Percentiles rank a stretch among this genome's conserved stretches.
phyloP scores from a whole-genome alignment of 495 filamentous ascomycete genomes.

The Penicillium nucicola region DNA sequence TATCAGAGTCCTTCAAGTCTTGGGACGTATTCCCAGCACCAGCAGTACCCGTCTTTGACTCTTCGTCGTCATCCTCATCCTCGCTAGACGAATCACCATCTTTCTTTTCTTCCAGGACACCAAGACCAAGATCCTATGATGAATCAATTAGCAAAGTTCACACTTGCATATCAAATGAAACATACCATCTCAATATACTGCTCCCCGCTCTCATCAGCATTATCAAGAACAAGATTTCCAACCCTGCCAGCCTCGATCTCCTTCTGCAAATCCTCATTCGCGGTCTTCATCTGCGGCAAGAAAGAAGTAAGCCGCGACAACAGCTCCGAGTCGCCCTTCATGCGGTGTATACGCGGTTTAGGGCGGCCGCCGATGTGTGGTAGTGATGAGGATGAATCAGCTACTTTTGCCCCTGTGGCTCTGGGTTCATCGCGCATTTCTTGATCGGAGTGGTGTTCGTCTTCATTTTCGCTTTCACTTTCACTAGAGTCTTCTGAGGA shows the following conservation, averaged over 20 bases:
- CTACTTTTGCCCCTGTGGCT: background rate
- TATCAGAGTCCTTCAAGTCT: slow-evolving; percentile 26
- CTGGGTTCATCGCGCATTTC: background rate
- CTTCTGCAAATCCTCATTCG: slow-evolving; percentile 46
- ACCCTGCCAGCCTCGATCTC: slow-evolving; percentile 37
- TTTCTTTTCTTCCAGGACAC: slow-evolving; percentile 49
- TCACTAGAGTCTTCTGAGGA: slow-evolving; percentile 28
- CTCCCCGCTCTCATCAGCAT: slow-evolving; percentile 29
- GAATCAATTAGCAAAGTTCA: slow-evolving; percentile 2
- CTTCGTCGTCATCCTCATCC: slow-evolving; percentile 16
- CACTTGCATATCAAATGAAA: background rate
- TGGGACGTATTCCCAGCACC: slow-evolving; percentile 6
- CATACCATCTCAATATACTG: slow-evolving; percentile 54
- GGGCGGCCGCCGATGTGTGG: slow-evolving; percentile 28
- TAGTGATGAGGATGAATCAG: slow-evolving; percentile 15
- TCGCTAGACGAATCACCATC: slow-evolving; percentile 14
- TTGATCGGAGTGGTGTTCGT: slow-evolving; percentile 8
- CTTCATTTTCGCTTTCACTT: slow-evolving; percentile 20
- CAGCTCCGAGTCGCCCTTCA: slow-evolving; percentile 28
- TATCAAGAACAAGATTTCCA: slow-evolving; percentile 34
- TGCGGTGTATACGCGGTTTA: slow-evolving; percentile 35
- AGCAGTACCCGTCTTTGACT: background rate
- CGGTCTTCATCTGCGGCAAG: slow-evolving; percentile 44
- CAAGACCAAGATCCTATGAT: slow-evolving; percentile 47
- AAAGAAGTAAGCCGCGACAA: slow-evolving; percentile 43